Evolutionary conservation across 768 basidiomycete species (phyloP), one percentile per base, ranked within the genome.

Genomic region (Russula lepida): DNA sequence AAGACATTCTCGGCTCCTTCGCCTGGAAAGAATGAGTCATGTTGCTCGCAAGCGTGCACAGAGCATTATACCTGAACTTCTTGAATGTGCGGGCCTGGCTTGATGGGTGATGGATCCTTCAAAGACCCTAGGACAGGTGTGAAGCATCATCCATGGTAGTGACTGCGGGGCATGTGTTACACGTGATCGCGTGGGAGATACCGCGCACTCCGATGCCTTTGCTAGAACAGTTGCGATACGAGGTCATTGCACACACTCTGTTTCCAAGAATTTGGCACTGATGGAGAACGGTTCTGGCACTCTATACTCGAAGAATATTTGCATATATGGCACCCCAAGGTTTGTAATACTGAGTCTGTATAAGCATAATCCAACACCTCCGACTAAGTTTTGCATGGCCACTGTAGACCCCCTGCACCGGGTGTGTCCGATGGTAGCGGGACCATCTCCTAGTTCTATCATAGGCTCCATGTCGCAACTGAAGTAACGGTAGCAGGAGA

Each of bases 351-450:
- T 23, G 25, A 35, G 30, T 13, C 30, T 3, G 27, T 37, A 56
- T 21, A 17, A 30, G 41, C 17, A 21, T n/a, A 41, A 46, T 28
- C 32, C 32, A 50, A n/a, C 27, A 23, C 12, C 28, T 51, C 46
- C 23, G 21, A 37, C 44, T 21, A 43, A 21, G 50, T 27, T 19
- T 4, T 44, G 25, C 25, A 5, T 19, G 60, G 60, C 56, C 51
- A 58, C 28, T 48, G 61, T 30, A 62, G 50, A 47, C 58, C 56
- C 43, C 60, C 55, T 30, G 56, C 60, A 9, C 55, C 55, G 0
- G 60, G 56, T 4, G 43, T 62, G 19, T 62, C 60, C 2, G 60
- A 52, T 43, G 60, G 60, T 27, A 62, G 56, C 35, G 55, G 50
- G 33, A 13, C 44, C 56, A 62, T 53, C 39, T 62, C 61, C 61